Evolutionary conservation across 2,329 filamentous ascomycete genomes (phyloP).

Genomic region (Calonectria montana): DNA sequence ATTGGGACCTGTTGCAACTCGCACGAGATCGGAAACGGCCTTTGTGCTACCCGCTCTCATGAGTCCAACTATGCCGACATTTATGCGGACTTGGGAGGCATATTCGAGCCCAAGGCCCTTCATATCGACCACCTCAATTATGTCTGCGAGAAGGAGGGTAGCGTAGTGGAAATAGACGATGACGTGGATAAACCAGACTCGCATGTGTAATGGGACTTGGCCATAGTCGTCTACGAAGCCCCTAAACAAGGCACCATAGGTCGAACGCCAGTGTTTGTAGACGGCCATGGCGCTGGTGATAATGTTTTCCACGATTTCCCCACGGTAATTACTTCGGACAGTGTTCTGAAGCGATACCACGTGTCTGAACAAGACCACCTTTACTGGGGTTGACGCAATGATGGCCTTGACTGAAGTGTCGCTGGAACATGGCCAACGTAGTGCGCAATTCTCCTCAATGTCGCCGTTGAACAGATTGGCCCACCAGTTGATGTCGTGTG

Average conservation of each 20-base stretch:
- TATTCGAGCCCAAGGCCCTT: slow-evolving; percentile 42
- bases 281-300: slow-evolving; percentile 60
- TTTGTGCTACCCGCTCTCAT: slow-evolving; percentile 58
- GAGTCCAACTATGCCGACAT: slow-evolving; percentile 47
- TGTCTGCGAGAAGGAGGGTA: slow-evolving; percentile 64
- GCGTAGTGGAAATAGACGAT: slow-evolving; percentile 68
- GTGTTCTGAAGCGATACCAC: slow-evolving; percentile 65
- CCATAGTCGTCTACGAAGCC: slow-evolving; percentile 63
- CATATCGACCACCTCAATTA: slow-evolving; percentile 62
- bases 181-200: slow-evolving; percentile 70
- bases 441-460: slow-evolving; percentile 26
- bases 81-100: slow-evolving; percentile 39
- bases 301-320: slow-evolving; percentile 57
- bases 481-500: slow-evolving; percentile 45
- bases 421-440: slow-evolving; percentile 66
- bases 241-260: slow-evolving; percentile 62
- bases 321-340: slow-evolving; percentile 52
- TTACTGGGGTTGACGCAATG: slow-evolving; percentile 65
- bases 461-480: slow-evolving; percentile 48
- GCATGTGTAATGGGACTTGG: slow-evolving; percentile 61
- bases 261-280: slow-evolving; percentile 65
- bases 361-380: slow-evolving; percentile 68
- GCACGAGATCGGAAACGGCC: slow-evolving; percentile 60
- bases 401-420: slow-evolving; percentile 60
- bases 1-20: slow-evolving; percentile 53